A percentile compares a stretch with the other conserved stretches of the same genome.
Conservation (phyloP, 305 asterid genomes). For the Fraxinus paxiana region DNA sequence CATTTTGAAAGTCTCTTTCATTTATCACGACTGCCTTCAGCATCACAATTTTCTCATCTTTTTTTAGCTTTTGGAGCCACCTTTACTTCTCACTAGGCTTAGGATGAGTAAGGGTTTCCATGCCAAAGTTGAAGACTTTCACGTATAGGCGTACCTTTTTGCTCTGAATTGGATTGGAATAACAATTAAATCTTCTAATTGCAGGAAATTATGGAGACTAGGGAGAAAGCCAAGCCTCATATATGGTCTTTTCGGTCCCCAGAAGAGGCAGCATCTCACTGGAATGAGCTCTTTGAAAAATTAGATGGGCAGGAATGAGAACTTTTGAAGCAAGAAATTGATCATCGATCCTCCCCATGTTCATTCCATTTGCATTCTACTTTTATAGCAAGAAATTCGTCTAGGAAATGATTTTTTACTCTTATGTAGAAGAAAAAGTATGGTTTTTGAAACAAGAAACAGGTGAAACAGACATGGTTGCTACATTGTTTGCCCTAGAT, state of each 20-base stretch:
- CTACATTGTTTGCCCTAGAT: background rate
- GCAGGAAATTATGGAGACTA: conserved; percentile 65
- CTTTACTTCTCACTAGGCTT: background rate
- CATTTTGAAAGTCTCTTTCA: background rate
- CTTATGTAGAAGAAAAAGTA: background rate
- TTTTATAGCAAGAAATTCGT: background rate
- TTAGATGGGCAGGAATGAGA: conserved; percentile 37
- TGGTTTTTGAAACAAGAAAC: background rate
- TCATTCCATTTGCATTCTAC: background rate
- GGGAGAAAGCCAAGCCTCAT: conserved; percentile 54
- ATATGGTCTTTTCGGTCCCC: conserved; percentile 69
- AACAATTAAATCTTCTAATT: conserved; percentile 19
- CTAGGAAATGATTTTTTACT: background rate
- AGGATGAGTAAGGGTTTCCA: background rate
- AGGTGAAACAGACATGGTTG: background rate
- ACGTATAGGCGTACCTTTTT: background rate
- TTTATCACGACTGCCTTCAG: background rate
- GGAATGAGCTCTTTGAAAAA: conserved; percentile 57
- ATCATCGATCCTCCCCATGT: background rate
- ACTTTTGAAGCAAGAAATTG: background rate
- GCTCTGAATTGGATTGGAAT: background rate
- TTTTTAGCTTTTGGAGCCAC: background rate
- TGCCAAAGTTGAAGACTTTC: background rate
- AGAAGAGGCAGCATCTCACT: conserved; percentile 52
- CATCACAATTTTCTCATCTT: background rate